phyloP scores from a whole-genome alignment of 495 filamentous ascomycete species.

The Aspergillus olivimuriae region DNA sequence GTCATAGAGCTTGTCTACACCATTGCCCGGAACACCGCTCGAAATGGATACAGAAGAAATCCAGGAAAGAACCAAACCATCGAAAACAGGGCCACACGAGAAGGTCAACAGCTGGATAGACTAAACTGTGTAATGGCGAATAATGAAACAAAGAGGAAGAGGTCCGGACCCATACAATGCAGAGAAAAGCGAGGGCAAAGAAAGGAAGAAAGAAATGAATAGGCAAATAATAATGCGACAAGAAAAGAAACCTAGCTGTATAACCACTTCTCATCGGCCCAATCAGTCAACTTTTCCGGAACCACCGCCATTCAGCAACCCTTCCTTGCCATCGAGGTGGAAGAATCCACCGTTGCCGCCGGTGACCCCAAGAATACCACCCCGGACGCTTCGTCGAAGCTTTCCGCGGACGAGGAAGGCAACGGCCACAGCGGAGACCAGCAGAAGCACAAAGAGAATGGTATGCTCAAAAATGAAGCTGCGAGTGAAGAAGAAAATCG shows the following conservation, averaged over 20 bases:
- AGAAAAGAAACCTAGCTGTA: constrained; percentile 34
- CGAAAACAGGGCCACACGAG: too few species aligned
- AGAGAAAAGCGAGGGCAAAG: too few species aligned
- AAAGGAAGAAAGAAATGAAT: constrained; percentile 24
- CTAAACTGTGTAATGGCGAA: too few species aligned
- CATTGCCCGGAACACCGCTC: too few species aligned
- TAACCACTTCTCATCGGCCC: constrained; percentile 19
- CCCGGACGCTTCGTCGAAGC: constrained; percentile 29
- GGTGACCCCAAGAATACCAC: constrained; percentile 49
- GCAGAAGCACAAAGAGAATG: constrained; percentile 56
- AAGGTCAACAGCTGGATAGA: too few species aligned
- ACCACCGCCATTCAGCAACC: constrained; percentile 49
- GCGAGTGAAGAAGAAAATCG: constrained; percentile 70
- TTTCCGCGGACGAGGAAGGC: constrained; percentile 28
- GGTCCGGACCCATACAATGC: too few species aligned
- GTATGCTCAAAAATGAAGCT: constrained; percentile 65
- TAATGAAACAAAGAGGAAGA: too few species aligned
- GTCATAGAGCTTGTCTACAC: too few species aligned
- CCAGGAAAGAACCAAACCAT: too few species aligned
- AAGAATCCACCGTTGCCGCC: constrained; percentile 63
- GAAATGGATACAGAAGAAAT: too few species aligned
- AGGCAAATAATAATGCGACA: constrained; percentile 23
- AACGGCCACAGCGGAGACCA: constrained; percentile 36
- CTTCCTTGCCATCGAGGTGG: constrained; percentile 70
- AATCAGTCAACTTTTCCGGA: constrained; percentile 77